phyloP scores from a whole-genome alignment of 2,329 filamentous ascomycete species.

The Harringtonia lauricola region DNA sequence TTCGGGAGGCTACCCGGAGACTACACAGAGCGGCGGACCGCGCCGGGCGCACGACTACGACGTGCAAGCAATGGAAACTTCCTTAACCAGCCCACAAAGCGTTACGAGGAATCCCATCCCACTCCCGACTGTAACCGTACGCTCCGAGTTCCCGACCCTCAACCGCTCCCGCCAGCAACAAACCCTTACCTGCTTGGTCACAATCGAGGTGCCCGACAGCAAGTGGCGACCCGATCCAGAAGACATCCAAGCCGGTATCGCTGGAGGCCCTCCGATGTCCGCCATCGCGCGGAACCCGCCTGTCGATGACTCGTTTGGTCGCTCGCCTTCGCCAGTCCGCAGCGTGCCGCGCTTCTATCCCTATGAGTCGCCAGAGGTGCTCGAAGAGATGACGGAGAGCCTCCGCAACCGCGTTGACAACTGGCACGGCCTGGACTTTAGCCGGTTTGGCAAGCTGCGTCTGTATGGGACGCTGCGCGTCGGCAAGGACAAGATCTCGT shows the following conservation, averaged over 20 bases:
- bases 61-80: slow-evolving; percentile 89
- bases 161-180: slow-evolving; percentile 89
- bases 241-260: slow-evolving; percentile 51
- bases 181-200: slow-evolving; percentile 85
- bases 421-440: slow-evolving; percentile 94
- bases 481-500: slow-evolving; percentile 90
- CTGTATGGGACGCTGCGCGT: slow-evolving; percentile 84
- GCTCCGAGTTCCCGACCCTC: slow-evolving; percentile 93
- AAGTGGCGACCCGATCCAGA: slow-evolving; percentile 84
- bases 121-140: slow-evolving; percentile 80
- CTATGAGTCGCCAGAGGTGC: slow-evolving; percentile 63
- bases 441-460: slow-evolving; percentile 83
- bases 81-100: slow-evolving; percentile 60
- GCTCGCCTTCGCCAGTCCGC: slow-evolving; percentile 48
- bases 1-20: slow-evolving; percentile 70
- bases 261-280: slow-evolving; percentile 24
- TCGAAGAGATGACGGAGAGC: slow-evolving; percentile 80
- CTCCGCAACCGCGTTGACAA: slow-evolving; percentile 86
- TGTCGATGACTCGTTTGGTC: slow-evolving; percentile 42
- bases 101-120: slow-evolving; percentile 80
- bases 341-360: slow-evolving; percentile 51
- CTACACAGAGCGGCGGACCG: slow-evolving; percentile 53
- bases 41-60: slow-evolving; percentile 85
- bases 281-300: slow-evolving; percentile 18
- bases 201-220: slow-evolving; percentile 83